Evolutionary conservation across 129 eudicot genomes (phyloP).

Genomic region (Smallanthus sonchifolius): DNA sequence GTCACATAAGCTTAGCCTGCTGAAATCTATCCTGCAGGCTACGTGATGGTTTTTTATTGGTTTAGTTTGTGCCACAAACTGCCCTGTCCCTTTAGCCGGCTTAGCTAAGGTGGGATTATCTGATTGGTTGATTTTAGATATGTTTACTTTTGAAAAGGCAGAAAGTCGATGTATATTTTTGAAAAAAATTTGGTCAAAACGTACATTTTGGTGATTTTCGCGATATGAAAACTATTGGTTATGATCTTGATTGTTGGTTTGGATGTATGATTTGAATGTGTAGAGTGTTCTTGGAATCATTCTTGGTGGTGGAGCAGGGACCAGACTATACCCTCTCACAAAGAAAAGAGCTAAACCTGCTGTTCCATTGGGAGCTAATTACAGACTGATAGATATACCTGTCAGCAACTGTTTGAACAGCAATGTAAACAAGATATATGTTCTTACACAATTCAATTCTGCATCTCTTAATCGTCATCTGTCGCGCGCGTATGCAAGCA

Average conservation of each 20-base stretch:
- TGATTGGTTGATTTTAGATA: too few relatives aligned
- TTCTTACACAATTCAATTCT: constrained; percentile 63
- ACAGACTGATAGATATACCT: constrained; percentile 59
- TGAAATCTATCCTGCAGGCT: too few relatives aligned
- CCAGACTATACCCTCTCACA: constrained; percentile 55
- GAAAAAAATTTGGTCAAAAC: too few relatives aligned
- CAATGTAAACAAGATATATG: constrained; percentile 51
- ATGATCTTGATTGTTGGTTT: not conserved
- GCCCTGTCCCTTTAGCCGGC: too few relatives aligned
- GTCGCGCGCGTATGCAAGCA: constrained; percentile 56
- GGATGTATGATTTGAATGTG: constrained; percentile 5
- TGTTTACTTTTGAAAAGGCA: not conserved
- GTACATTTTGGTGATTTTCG: too few relatives aligned
- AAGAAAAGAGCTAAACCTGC: constrained; percentile 66
- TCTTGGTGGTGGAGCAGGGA: constrained; percentile 72
- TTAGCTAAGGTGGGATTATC: too few relatives aligned
- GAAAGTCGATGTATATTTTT: too few relatives aligned
- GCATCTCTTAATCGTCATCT: constrained; percentile 64
- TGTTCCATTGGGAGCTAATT: constrained; percentile 62
- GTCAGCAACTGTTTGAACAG: constrained; percentile 64
- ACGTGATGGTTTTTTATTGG: too few relatives aligned
- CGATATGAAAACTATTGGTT: not conserved
- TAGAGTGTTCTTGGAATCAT: constrained; percentile 70
- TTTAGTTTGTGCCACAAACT: too few relatives aligned
- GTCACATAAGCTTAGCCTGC: too few relatives aligned